Percentiles rank a stretch among this genome's conserved stretches.
Evolutionary conservation across 176 grass and related monocot genomes (phyloP).

Genomic region (Pharus latifolius): DNA sequence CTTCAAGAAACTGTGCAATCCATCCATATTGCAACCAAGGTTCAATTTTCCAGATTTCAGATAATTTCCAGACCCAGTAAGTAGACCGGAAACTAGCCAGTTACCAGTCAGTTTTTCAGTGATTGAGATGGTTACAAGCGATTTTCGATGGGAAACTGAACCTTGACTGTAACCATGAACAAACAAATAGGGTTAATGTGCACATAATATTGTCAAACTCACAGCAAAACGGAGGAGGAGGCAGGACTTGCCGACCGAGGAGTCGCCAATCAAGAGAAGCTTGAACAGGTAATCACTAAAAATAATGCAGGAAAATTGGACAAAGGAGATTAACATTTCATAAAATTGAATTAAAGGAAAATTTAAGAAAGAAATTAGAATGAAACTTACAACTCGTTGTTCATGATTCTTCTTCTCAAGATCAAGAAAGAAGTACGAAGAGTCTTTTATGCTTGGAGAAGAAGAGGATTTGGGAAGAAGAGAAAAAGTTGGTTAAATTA

Average conservation of each 20-base stretch:
- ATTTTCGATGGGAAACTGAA: no score
- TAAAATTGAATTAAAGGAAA: no score
- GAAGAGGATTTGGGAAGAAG: constrained; percentile 1
- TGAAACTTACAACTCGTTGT: constrained; percentile 45
- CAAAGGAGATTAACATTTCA: background rate
- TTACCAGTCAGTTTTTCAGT: no score
- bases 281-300: constrained; percentile 72
- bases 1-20: background rate
- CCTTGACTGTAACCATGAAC: no score
- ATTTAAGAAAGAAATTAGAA: no score
- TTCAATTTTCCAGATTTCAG: no score
- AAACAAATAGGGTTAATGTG: no score
- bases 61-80: no score
- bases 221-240: constrained; percentile 68
- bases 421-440: background rate
- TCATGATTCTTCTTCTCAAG: constrained; percentile 13
- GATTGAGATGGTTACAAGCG: no score
- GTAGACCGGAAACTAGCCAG: no score
- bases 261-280: constrained; percentile 75
- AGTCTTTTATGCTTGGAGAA: background rate
- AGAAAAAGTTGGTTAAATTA: background rate
- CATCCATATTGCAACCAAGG: background rate
- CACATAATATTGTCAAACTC: no score
- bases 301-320: background rate
- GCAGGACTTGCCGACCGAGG: constrained; percentile 74